Evolutionary conservation across 257 asterid species (phyloP).

Genomic region (Eustoma russellianum): DNA sequence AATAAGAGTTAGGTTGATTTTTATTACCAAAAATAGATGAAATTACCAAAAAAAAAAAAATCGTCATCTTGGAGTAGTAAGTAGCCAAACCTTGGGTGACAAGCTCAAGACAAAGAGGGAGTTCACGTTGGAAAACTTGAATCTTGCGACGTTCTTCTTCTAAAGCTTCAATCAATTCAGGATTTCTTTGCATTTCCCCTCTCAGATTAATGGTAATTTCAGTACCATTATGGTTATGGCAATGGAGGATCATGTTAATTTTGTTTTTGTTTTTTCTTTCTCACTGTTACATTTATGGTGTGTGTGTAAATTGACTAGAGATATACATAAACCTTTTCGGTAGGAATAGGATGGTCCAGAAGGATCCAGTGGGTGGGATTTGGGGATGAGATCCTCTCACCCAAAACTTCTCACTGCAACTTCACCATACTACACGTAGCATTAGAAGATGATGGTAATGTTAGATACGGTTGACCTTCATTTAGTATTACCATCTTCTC

Average conservation of each 20-base stretch:
- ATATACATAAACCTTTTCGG: slow-evolving; percentile 4
- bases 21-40: no score
- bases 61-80: not conserved
- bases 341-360: slow-evolving; percentile 11
- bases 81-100: slow-evolving; percentile 81
- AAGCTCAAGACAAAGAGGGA: slow-evolving; percentile 87
- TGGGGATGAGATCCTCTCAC: no score
- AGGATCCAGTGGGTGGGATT: not conserved
- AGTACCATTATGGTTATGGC: slow-evolving; percentile 13
- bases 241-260: slow-evolving; percentile 28
- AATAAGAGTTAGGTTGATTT: no score
- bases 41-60: not conserved
- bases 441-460: no score
- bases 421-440: no score
- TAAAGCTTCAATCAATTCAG: slow-evolving; percentile 47
- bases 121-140: slow-evolving; percentile 88
- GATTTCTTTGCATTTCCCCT: slow-evolving; percentile 49
- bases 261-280: not conserved
- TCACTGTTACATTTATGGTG: no score
- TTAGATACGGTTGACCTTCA: no score
- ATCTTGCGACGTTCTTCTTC: slow-evolving; percentile 77
- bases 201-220: slow-evolving; percentile 12
- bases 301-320: slow-evolving; percentile 1
- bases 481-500: no score
- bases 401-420: no score